Evolutionary conservation across 441 rosid genomes (phyloP).

Genomic region (Pelargonium cotyledonis): DNA sequence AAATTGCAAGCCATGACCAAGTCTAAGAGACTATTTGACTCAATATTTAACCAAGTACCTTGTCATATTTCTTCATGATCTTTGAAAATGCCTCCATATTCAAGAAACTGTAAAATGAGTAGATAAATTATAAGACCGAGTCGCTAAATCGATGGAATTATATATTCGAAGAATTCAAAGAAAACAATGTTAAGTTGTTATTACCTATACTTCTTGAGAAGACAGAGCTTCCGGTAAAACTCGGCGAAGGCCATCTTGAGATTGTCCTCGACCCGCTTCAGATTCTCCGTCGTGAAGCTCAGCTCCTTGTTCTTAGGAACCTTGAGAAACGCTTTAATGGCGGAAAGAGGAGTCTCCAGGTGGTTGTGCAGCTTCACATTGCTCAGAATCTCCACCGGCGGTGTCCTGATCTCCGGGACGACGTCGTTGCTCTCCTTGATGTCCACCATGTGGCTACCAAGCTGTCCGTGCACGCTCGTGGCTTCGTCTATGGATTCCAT

Average conservation of each 20-base stretch:
- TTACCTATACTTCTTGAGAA: neutral
- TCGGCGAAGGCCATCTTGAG: neutral
- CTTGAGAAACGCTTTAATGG: neutral
- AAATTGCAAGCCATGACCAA: too few species aligned
- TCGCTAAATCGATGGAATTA: too few species aligned
- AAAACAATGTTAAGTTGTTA: neutral
- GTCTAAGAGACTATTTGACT: neutral
- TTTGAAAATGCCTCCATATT: neutral
- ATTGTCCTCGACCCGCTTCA: neutral
- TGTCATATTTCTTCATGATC: slow-evolving; percentile 1
- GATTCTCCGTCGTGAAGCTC: neutral
- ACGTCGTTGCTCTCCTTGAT: neutral
- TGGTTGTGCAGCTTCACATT: neutral
- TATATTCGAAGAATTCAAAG: too few species aligned
- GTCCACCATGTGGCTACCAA: neutral
- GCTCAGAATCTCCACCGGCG: neutral
- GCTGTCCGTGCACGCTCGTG: neutral
- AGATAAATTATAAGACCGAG: too few species aligned
- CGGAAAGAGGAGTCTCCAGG: neutral
- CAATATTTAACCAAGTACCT: neutral
- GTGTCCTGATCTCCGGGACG: neutral
- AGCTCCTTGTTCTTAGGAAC: neutral
- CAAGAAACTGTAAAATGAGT: neutral
- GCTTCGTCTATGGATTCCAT: neutral
- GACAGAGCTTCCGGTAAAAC: neutral